Base-by-base conservation (phyloP, 768 basidiomycete species). In the Mycena albidolilacea region DNA sequence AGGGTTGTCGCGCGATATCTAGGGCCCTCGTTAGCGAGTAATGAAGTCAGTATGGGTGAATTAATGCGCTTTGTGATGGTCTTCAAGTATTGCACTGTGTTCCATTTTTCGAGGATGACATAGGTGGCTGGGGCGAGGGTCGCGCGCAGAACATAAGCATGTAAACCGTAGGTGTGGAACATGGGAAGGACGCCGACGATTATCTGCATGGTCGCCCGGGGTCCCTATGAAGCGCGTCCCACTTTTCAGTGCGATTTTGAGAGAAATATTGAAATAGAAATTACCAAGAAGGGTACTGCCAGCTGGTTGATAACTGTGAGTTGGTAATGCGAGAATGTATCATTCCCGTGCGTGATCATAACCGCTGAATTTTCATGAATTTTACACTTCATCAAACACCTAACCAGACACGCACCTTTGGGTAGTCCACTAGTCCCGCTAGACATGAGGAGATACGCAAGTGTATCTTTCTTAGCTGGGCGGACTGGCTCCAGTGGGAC, bases 391-490 rank as follows among this genome's bases (percentile, higher is more conserved):
- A 15, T 1, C 19, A 8, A 11, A 54, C 23, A 23, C 23, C 11
- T 35, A 61, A 23, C 50, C 41, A 68, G 37, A 17, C 69, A 21
- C 23, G 23, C 37, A 90, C 93, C 92, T 87, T 95, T 95, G 0
- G 93, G 92, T 4, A 91, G 82, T 0, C 94, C 93, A 71, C 88
- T 94, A 0, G 94, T 95, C 30, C 93, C 93, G 76, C 93, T 94
- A 0, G 93, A 95, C 77, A 93, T 93, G 0, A 92, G 83, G 4
- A 95, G 82, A 78, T 94, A 93, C 0, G 91, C 93, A 2, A 93
- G 81, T 0, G 90, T 92, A 69, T 91, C 82, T 39, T 82, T 84
- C 19, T 75, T 81, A 0, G 88, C 92, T 0, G 85, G 82, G 52
- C 83, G 85, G 41, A 90, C 80, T 0, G 83, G 82, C 1, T 88